Conservation (phyloP, 78 protist genomes). For the Bigelowiella natans region DNA sequence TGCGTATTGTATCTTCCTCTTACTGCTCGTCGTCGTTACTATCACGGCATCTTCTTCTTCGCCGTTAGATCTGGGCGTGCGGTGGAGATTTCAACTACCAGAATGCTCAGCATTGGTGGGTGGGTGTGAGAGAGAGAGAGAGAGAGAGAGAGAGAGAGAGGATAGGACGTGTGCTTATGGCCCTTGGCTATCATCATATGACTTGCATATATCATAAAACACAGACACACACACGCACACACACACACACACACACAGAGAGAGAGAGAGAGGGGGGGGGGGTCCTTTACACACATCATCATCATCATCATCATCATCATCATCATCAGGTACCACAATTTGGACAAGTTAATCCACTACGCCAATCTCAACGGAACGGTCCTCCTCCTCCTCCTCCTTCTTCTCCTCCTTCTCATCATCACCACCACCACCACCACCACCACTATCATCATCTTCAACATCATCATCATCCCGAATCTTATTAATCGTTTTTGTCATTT, state of each 20-base stretch:
- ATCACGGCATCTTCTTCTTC: neutral
- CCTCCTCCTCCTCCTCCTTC: neutral
- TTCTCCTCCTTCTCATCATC: neutral
- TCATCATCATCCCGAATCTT: too few relatives aligned
- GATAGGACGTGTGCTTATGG: neutral
- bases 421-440: neutral
- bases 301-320: neutral
- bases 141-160: neutral
- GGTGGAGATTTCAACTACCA: constrained; percentile 69
- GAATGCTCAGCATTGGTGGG: constrained; percentile 43
- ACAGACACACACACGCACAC: neutral
- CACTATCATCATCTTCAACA: too few relatives aligned
- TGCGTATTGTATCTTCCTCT: too few relatives aligned
- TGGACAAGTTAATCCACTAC: constrained; percentile 65
- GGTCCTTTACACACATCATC: neutral
- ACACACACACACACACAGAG: neutral
- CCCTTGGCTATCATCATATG: neutral
- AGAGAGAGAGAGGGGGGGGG: too few relatives aligned
- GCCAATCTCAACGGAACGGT: constrained; percentile 28
- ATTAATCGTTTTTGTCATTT: too few relatives aligned
- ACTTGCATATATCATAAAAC: neutral
- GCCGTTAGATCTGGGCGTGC: constrained; percentile 33
- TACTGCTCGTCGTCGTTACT: neutral
- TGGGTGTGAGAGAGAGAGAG: neutral
- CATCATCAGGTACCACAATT: constrained; percentile 1